Base-by-base conservation (phyloP, 1,284 basidiomycete species). In the Inonotus hispidus region DNA sequence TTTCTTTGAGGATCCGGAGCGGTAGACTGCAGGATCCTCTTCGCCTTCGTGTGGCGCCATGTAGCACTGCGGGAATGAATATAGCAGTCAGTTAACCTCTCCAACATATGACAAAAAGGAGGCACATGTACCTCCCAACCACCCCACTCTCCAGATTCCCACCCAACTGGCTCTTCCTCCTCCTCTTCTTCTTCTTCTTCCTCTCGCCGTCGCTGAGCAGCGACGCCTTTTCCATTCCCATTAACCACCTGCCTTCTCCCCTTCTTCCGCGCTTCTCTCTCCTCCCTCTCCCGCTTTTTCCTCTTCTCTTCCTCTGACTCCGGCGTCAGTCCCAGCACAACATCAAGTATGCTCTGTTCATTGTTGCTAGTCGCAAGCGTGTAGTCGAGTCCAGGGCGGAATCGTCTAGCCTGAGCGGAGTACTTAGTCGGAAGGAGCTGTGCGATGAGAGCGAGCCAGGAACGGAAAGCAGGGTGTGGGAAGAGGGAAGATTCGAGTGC, bases 21-120 rank as follows among this genome's bases (percentile, higher is more conserved):
- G 89, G 73, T 97, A 98, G 16, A 97, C 90, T 2, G 94, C 93
- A 3, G 95, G 95, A 72, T 96, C 94, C 67, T 95, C 93, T 66
- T 92, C 92, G 70, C 92, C 93, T 66, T 95, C 89, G 64, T 95
- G 93, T 35, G 92, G 90, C 2, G 94, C 90, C 85, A 97, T 93
- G 73, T 97, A 98, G 72, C 93, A 96, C 86, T 91, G 19, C 41
- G 16, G 16, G 16, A 43, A 56, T 19, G 21, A 39, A 25, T 53
- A 29, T 23, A 65, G 4, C 35, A 54, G 10, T 54, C 58, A 21
- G 56, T 52, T 62, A 39, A 64, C 50, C 37, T 21, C 38, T 27
- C 8, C 46, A 29, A 21, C 56, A 53, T 45, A n/a, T 45, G 56
- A 65, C 56, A 25, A 61, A 57, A 63, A 56, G 50, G 56, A 60